These are phyloP conservation scores for Rhizopus delemar DNA, from an alignment of 371 early-diverging fungal genomes.

Conservation along the genomic window DNA sequence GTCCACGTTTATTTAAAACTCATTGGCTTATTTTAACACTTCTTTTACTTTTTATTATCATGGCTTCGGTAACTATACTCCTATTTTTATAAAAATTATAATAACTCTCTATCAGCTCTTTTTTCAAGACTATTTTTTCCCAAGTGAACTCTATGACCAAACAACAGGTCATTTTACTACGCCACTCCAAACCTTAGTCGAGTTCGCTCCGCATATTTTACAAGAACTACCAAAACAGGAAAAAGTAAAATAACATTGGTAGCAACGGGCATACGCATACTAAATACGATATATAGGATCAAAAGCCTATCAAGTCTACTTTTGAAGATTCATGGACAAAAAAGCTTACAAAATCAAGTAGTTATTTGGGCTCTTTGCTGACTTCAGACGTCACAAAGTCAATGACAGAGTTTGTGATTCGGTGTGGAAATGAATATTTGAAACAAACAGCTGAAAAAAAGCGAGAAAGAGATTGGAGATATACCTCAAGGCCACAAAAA, in stretches of 20 bases:
- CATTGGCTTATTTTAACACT: neutral
- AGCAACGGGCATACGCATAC: neutral
- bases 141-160: constrained; percentile 53
- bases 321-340: constrained; percentile 31
- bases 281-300: constrained; percentile 8
- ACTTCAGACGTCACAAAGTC: constrained; percentile 15
- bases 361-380: constrained; percentile 14
- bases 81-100: neutral
- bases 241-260: constrained; percentile 21
- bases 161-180: constrained; percentile 52
- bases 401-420: constrained; percentile 19
- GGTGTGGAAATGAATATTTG: constrained; percentile 29
- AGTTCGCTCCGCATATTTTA: constrained; percentile 60
- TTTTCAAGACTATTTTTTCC: constrained; percentile 61
- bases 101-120: constrained; percentile 32
- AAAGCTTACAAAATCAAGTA: constrained; percentile 3
- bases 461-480: constrained; percentile 2
- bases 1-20: too few species aligned
- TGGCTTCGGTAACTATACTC: constrained; percentile 7
- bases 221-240: constrained; percentile 46
- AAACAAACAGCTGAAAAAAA: constrained; percentile 18
- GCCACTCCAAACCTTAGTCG: constrained; percentile 53
- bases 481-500: neutral
- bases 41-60: constrained; percentile 2
- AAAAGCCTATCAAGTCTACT: constrained; percentile 28